Conservation (phyloP, 179 eudicot genomes). For the Gypsophila paniculata region DNA sequence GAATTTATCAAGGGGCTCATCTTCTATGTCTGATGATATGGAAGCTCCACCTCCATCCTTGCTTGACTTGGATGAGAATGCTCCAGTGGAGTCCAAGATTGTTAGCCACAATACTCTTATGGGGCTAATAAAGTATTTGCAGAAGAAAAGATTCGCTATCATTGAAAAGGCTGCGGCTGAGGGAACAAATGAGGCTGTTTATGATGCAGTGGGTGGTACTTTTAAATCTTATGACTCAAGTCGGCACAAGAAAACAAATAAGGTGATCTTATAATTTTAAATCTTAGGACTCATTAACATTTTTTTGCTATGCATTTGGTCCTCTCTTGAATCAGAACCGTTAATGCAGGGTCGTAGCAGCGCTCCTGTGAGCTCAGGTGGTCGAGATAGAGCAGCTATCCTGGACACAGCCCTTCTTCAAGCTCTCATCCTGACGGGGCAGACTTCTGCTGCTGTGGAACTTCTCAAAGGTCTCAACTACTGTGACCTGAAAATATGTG, state of each 20-base stretch:
- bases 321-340: constrained; percentile 1
- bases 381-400: constrained; percentile 87
- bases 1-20: constrained; percentile 68
- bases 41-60: constrained; percentile 51
- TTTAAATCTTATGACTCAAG: constrained; percentile 50
- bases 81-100: constrained; percentile 72
- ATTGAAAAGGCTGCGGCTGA: constrained; percentile 94
- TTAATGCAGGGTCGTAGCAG: constrained; percentile 58
- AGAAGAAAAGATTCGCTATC: constrained; percentile 70
- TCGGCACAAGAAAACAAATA: constrained; percentile 54
- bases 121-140: constrained; percentile 91
- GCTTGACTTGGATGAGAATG: constrained; percentile 55
- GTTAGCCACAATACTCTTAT: constrained; percentile 88
- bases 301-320: not conserved
- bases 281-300: not conserved
- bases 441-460: constrained; percentile 71
- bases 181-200: constrained; percentile 93
- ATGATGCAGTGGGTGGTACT: constrained; percentile 76
- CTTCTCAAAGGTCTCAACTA: constrained; percentile 82
- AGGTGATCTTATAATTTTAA: constrained; percentile 41
- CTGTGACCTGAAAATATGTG: constrained; percentile 85
- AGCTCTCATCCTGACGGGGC: constrained; percentile 85
- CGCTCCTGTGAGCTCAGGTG: constrained; percentile 64
- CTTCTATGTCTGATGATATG: constrained; percentile 80
- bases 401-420: constrained; percentile 93